Conservation (phyloP, 2,329 filamentous ascomycete genomes). For the Venturia oleaginea region DNA sequence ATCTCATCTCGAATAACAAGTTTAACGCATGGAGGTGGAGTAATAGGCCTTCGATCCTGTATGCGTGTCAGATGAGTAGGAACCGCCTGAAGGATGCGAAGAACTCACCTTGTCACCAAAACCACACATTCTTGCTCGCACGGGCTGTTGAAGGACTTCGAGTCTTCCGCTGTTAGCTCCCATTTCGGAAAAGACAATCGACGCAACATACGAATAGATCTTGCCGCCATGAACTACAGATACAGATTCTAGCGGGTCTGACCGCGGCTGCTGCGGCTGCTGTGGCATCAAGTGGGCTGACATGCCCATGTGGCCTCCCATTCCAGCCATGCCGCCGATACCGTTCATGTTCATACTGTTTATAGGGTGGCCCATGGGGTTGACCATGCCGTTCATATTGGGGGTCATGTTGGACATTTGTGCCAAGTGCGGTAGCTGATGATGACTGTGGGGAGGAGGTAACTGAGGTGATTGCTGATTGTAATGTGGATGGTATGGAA, state of each 20-base stretch:
- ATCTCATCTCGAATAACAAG: slow-evolving; percentile 66
- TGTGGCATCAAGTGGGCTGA: not conserved
- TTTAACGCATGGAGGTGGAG: slow-evolving; percentile 84
- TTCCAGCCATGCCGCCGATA: not conserved
- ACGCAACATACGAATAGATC: not conserved
- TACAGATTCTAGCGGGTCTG: not conserved
- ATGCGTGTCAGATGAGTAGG: slow-evolving; percentile 13
- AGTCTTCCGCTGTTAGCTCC: slow-evolving; percentile 5
- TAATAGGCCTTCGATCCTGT: slow-evolving; percentile 89
- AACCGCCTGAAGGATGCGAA: slow-evolving; percentile 18
- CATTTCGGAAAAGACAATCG: not conserved
- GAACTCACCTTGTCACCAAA: slow-evolving; percentile 85
- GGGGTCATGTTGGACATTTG: not conserved
- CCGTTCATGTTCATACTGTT: slow-evolving; percentile 5
- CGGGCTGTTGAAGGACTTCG: slow-evolving; percentile 75
- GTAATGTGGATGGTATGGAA: not conserved
- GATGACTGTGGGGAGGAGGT: not conserved
- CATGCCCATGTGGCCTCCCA: not conserved
- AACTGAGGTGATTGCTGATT: not conserved
- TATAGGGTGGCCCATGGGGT: not conserved
- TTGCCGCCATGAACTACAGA: not conserved
- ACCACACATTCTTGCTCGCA: slow-evolving; percentile 93
- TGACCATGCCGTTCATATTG: not conserved
- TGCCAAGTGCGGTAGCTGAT: not conserved
- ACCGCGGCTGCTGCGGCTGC: not conserved